Evolutionary conservation across 2,329 filamentous ascomycete genomes (phyloP), one percentile per base, ranked within the genome.

Genomic region (Calonectria pseudoreteaudii): DNA sequence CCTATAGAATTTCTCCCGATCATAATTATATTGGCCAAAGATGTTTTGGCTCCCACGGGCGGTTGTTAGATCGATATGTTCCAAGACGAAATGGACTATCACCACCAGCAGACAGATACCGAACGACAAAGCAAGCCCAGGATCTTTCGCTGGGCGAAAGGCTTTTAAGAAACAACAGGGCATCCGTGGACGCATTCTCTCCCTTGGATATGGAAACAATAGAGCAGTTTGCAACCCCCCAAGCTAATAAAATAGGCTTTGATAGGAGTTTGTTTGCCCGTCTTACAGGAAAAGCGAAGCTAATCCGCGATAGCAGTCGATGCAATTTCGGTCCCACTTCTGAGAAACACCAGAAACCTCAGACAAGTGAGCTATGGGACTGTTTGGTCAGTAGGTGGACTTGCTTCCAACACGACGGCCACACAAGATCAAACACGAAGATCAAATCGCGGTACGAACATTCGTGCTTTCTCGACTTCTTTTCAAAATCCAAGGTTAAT

Each of bases 341-440:
- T 77, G 14, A 79, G 79, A 10, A 82, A 81, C 49, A 58, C 62
- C 47, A 71, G 70, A 66, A 72, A 64, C 31, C 82, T 83, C 47
- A 82, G 88, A 70, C 88, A 92, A 81, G 86, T 91, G 74, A 96
- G 94, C 82, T 85, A 88, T 74, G 93, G 94, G 3, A 90, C 92
- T 13, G 88, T 96, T 23, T 98, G 94, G 95, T 91, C 92, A 23
- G 92, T 97, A 14, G 94, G 94, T 31, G 93, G 94, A n/a, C 81
- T 91, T 13, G 90, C 91, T 65, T 90, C 91, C n/a, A 86, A 87
- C 10, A 86, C 73, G 31, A 85, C 88, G 20, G 89, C 89, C 16
- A 86, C 93, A 26, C 86, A 93, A 60, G 88, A 93, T 1, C 89
- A 89, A 72, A 93, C 92, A 31, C 90, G 90, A 31, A 84, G 93